phyloP scores from a whole-genome alignment of 2,329 filamentous ascomycete species.

The Aureobasidium sp. region DNA sequence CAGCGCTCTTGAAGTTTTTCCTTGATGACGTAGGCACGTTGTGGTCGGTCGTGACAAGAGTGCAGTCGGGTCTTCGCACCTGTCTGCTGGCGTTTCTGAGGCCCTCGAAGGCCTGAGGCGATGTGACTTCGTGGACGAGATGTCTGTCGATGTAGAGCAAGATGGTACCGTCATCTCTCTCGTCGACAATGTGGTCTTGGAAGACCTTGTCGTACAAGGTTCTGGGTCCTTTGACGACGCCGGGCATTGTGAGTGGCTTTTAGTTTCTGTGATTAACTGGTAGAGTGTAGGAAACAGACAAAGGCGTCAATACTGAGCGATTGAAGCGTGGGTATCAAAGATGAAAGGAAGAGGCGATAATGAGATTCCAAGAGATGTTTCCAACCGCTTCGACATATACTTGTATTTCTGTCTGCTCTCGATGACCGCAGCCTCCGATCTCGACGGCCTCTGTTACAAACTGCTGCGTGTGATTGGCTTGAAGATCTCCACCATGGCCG shows the following conservation, averaged over 20 bases:
- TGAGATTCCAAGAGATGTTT: background rate
- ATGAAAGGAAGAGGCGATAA: constrained; percentile 4
- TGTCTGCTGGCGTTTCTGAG: constrained; percentile 80
- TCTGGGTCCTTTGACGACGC: constrained; percentile 34
- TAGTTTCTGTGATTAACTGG: background rate
- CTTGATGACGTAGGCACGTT: constrained; percentile 90
- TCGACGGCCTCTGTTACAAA: constrained; percentile 4
- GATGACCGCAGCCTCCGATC: constrained; percentile 10
- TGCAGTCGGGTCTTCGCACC: constrained; percentile 93
- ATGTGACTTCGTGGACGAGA: constrained; percentile 97
- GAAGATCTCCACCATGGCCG: background rate
- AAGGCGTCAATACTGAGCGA: background rate
- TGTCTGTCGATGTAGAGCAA: constrained; percentile 94
- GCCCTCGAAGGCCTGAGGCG: constrained; percentile 96
- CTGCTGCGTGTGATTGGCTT: background rate
- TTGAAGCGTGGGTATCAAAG: background rate
- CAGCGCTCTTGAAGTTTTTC: constrained; percentile 89
- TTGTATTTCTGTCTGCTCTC: constrained; percentile 4
- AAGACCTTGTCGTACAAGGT: constrained; percentile 99
- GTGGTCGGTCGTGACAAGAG: constrained; percentile 92
- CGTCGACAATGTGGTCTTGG: constrained; percentile 86
- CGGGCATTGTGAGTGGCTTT: constrained; percentile 23
- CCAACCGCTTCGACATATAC: background rate
- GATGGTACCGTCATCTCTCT: constrained; percentile 88
- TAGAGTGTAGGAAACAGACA: background rate